Evolutionary conservation across 169 alveolate genomes (phyloP), one percentile per base, ranked within the genome.

Genomic region (Eimeria brunetti): DNA sequence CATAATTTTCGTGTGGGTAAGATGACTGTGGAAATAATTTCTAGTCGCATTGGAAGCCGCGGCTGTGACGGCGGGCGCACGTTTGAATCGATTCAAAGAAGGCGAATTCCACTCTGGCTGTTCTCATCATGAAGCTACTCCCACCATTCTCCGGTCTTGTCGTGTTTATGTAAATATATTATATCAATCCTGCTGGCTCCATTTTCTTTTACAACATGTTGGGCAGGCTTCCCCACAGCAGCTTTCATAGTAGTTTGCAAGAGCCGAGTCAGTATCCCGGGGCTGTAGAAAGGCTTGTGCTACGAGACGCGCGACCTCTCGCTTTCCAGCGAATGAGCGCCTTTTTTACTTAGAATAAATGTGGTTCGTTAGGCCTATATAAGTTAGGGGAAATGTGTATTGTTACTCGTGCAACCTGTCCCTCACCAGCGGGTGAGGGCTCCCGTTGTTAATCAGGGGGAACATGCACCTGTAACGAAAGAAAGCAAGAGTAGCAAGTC

Each of bases 281-380:
- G 80, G 80, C 80, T 69, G 80, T 30, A 16, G 80, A 24, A 33
- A 0, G 27, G 51, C 8, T 51, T 33, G 80, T 51, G n/a, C 51
- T 69, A 12, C 80, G 80, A 69, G 80, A 69, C 80, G 80, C 80
- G 51, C 33, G 46, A 16, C 80, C 80, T 36, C 51, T 33, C 46
- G 0, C 76, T 30, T n/a, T 36, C 80, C 16, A 69, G n/a, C n/a
- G 16, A 36, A 51, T 69, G 46, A 8, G 1, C 14, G 27, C 80
- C 2, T 69, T 36, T 24, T 69, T 14, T 7, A 14, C 24, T n/a
- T 12, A 69, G 27, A 8, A 33, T 44, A 33, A 7, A 62, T 62
- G 5, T n/a, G 2, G n/a, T 33, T 69, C 33, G 78, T 33, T 33
- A 33, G 18, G 58, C 58, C 60, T 53, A 14, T 53, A 53, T 53